A percentile compares a stretch with the other conserved stretches of the same genome.
phyloP scores from a whole-genome alignment of 2,329 filamentous ascomycete species.

The Pyrenochaeta sp. region DNA sequence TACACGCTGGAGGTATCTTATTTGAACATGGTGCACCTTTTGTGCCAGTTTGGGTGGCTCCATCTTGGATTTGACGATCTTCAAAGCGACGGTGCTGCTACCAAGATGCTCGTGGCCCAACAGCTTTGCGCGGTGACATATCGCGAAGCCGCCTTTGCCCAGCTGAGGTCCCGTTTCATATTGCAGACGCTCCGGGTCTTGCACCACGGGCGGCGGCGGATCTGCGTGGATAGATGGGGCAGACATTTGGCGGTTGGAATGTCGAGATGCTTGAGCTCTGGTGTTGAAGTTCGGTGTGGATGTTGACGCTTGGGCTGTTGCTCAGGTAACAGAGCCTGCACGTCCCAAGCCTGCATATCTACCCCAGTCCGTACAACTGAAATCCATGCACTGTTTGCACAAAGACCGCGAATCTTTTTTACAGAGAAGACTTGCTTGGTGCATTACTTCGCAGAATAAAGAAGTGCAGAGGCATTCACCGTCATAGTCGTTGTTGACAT shows the following conservation, averaged over 20 bases:
- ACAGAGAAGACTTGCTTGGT: not conserved
- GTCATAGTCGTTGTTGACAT: not conserved
- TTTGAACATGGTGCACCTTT: conserved; percentile 66
- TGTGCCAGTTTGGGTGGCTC: conserved; percentile 80
- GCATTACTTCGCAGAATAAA: not conserved
- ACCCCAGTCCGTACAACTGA: conserved; percentile 7
- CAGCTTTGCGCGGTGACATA: conserved; percentile 78
- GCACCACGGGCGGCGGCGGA: conserved; percentile 64
- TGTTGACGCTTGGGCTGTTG: conserved; percentile 27
- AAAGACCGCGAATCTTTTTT: not conserved
- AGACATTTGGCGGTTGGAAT: conserved; percentile 45
- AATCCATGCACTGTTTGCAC: not conserved
- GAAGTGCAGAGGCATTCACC: not conserved
- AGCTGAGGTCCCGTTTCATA: conserved; percentile 79
- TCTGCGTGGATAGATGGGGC: conserved; percentile 60
- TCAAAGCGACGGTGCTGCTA: conserved; percentile 75
- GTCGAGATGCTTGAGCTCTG: conserved; percentile 34
- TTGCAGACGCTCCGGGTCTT: conserved; percentile 73
- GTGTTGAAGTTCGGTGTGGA: conserved; percentile 30
- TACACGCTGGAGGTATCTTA: conserved; percentile 1
- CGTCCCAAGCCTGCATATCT: conserved; percentile 3
- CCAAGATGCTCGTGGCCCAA: conserved; percentile 63
- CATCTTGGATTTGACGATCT: conserved; percentile 86
- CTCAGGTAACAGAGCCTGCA: conserved; percentile 7
- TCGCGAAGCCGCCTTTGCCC: conserved; percentile 83